phyloP scores from a whole-genome alignment of 805 yeast genomes.

The Myxozyma geophila region DNA sequence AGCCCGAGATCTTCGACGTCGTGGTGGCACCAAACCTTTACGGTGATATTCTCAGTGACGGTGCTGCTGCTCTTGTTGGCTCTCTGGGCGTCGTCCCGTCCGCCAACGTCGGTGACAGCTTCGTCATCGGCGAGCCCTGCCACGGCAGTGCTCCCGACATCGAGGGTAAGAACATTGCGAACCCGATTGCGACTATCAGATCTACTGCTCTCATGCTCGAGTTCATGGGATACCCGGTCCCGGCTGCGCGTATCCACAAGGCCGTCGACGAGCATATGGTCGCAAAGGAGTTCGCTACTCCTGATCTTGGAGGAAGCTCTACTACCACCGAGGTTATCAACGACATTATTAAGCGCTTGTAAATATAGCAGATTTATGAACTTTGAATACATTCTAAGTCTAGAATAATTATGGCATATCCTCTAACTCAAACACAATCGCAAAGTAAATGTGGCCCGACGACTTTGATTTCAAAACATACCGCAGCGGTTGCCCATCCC shows the following conservation, averaged over 20 bases:
- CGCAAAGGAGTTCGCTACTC: slow-evolving; percentile 80
- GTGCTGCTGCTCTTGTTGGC: slow-evolving; percentile 98
- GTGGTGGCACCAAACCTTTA: slow-evolving; percentile 98
- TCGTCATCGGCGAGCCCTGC: slow-evolving; percentile 98
- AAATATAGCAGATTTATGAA: slow-evolving; percentile 24
- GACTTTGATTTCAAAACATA: slow-evolving; percentile 44
- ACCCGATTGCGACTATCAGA: slow-evolving; percentile 97
- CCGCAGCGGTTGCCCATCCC: slow-evolving; percentile 46
- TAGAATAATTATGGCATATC: neutral
- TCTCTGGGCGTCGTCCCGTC: slow-evolving; percentile 98
- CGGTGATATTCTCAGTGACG: slow-evolving; percentile 96
- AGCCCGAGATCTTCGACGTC: slow-evolving; percentile 95
- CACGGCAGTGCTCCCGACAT: slow-evolving; percentile 99
- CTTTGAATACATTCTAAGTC: neutral
- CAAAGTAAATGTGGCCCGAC: slow-evolving; percentile 39
- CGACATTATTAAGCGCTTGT: slow-evolving; percentile 69
- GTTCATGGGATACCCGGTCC: slow-evolving; percentile 86
- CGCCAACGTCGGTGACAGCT: slow-evolving; percentile 94
- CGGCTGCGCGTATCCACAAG: slow-evolving; percentile 88
- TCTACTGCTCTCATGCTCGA: slow-evolving; percentile 97
- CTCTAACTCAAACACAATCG: slow-evolving; percentile 39
- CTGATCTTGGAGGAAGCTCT: slow-evolving; percentile 92
- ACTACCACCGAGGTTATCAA: slow-evolving; percentile 84
- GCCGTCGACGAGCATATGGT: slow-evolving; percentile 93
- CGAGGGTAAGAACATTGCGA: slow-evolving; percentile 75